phyloP scores from a whole-genome alignment of 1,284 basidiomycete genomes.

The Ceratobasidium papillatum region DNA sequence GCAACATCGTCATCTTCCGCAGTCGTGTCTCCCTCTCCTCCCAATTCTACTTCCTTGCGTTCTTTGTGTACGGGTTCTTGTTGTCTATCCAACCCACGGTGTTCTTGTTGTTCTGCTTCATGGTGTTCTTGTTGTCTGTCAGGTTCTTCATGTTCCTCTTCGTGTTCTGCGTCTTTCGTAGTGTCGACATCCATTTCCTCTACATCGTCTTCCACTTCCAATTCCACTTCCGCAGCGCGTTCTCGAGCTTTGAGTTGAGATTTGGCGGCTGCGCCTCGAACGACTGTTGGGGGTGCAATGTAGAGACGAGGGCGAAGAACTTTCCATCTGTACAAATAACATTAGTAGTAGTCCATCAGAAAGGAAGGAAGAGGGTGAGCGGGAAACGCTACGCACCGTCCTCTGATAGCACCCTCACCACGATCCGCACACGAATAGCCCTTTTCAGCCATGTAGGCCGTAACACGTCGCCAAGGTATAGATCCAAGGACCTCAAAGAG shows the following conservation, averaged over 20 bases:
- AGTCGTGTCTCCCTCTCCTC: slow-evolving; percentile 16
- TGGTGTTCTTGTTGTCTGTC: slow-evolving; percentile 1
- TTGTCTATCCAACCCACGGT: neutral
- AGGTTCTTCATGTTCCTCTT: neutral
- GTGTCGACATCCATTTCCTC: neutral
- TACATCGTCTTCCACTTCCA: slow-evolving; percentile 6
- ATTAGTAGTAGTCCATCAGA: neutral
- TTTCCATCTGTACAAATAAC: slow-evolving; percentile 22
- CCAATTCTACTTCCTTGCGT: neutral
- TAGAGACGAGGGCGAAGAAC: slow-evolving; percentile 33
- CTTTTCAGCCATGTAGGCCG: slow-evolving; percentile 30
- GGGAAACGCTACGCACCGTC: slow-evolving; percentile 7
- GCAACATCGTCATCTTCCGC: slow-evolving; percentile 35
- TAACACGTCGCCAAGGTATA: slow-evolving; percentile 35
- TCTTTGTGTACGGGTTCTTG: too few relatives aligned
- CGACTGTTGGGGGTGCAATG: slow-evolving; percentile 16
- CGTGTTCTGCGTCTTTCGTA: slow-evolving; percentile 10
- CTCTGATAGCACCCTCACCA: slow-evolving; percentile 34
- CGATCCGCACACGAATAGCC: slow-evolving; percentile 32
- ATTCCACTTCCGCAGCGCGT: neutral
- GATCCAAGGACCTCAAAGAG: slow-evolving; percentile 34
- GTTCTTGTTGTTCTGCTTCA: neutral
- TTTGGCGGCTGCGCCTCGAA: slow-evolving; percentile 32
- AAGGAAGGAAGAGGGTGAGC: neutral
- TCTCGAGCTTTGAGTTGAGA: slow-evolving; percentile 29